These are phyloP conservation scores for Apostasia ramifera DNA, from an alignment of 106 monocot genomes.

Conservation along the genomic window DNA sequence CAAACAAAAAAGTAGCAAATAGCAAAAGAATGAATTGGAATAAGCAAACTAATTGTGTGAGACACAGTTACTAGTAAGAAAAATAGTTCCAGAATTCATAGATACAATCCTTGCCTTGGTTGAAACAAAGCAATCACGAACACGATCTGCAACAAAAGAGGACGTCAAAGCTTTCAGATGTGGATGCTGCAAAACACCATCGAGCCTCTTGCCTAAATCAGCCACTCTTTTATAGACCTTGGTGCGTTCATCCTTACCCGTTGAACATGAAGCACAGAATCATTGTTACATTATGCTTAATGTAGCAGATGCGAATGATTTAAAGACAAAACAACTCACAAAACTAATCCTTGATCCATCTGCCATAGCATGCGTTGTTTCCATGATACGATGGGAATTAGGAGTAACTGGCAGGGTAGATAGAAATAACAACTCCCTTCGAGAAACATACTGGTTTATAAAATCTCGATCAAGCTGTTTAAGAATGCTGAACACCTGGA, in stretches of 20 bases:
- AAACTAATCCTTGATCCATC: slow-evolving; percentile 52
- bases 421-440: slow-evolving; percentile 66
- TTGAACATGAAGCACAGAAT: neutral
- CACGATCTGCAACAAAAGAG: slow-evolving; percentile 23
- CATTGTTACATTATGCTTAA: slow-evolving; percentile 2
- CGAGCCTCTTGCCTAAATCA: slow-evolving; percentile 40
- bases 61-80: neutral
- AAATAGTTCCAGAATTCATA: neutral
- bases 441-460: slow-evolving; percentile 45
- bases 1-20: neutral
- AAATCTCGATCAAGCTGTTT: slow-evolving; percentile 52
- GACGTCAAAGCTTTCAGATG: slow-evolving; percentile 31
- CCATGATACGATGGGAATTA: slow-evolving; percentile 67
- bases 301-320: neutral
- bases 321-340: slow-evolving; percentile 34
- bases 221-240: slow-evolving; percentile 55
- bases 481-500: slow-evolving; percentile 64
- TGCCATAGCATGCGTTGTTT: slow-evolving; percentile 21
- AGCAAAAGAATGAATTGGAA: neutral
- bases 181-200: slow-evolving; percentile 40
- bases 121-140: slow-evolving; percentile 45
- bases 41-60: neutral
- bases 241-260: slow-evolving; percentile 61
- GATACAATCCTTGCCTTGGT: slow-evolving; percentile 38
- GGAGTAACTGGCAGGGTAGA: slow-evolving; percentile 68